Evolutionary conservation across 1,284 basidiomycete species (phyloP).

Genomic region (Sporisorium exsertum): DNA sequence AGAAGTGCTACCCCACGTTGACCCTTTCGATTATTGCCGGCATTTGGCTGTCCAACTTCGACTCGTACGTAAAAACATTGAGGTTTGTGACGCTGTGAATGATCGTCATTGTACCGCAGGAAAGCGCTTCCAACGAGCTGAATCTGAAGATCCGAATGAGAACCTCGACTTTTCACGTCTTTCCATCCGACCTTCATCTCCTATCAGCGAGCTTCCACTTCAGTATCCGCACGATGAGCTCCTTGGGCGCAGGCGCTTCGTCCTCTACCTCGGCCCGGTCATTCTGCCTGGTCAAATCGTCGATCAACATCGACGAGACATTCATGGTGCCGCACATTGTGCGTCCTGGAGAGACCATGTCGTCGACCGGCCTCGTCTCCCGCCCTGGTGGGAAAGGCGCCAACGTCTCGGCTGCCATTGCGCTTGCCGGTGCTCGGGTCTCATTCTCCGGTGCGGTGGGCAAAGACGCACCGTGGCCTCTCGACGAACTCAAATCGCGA

Average conservation of each 20-base stretch:
- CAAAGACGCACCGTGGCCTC: conserved; percentile 62
- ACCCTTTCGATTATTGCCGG: neutral
- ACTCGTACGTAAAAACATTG: conserved; percentile 12
- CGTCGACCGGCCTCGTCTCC: conserved; percentile 53
- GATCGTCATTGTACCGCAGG: conserved; percentile 31
- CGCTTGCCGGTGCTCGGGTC: conserved; percentile 56
- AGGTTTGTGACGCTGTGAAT: neutral
- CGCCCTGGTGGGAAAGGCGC: conserved; percentile 67
- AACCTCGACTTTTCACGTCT: neutral
- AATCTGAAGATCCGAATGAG: conserved; percentile 25
- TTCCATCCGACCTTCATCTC: neutral
- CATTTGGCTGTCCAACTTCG: conserved; percentile 8
- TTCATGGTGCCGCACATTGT: conserved; percentile 65
- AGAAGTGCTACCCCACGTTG: conserved; percentile 1
- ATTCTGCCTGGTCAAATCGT: conserved; percentile 64
- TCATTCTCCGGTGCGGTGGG: conserved; percentile 60
- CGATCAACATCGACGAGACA: conserved; percentile 68
- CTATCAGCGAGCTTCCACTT: no score
- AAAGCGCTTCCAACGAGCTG: neutral
- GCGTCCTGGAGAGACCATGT: conserved; percentile 63
- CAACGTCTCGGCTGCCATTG: conserved; percentile 64
- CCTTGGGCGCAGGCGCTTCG: conserved; percentile 14
- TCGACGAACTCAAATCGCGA: conserved; percentile 58
- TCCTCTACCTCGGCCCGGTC: conserved; percentile 11
- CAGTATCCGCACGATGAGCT: conserved; percentile 5